phyloP scores from a whole-genome alignment of 352 stramenopile species.

The Phytophthora sojae region DNA sequence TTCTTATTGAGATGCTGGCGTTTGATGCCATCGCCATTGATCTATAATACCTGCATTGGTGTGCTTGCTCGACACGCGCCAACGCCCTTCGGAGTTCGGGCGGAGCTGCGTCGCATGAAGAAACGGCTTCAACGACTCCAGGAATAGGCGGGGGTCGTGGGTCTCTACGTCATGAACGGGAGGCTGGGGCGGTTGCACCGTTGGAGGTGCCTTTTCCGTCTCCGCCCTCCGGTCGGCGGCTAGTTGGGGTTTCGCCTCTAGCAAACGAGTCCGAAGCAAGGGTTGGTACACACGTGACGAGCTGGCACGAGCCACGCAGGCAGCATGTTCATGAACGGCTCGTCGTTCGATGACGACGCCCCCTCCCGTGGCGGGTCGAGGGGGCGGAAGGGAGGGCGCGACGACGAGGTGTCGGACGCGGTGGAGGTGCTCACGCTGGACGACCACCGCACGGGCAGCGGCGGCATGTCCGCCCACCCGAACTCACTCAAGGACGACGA shows the following conservation, averaged over 20 bases:
- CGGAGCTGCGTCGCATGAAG: not conserved
- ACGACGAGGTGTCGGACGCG: conserved; percentile 60
- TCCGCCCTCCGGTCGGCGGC: not conserved
- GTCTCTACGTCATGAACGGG: not conserved
- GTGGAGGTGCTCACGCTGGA: conserved; percentile 74
- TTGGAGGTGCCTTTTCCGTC: conserved; percentile 7
- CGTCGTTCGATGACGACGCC: conserved; percentile 75
- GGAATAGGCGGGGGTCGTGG: not conserved
- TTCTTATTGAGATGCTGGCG: no score
- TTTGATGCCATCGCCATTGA: not conserved
- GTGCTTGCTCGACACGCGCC: not conserved
- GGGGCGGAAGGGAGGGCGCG: conserved; percentile 32
- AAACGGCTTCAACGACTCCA: conserved; percentile 6
- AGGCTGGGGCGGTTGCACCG: conserved; percentile 19
- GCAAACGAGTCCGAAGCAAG: conserved; percentile 19
- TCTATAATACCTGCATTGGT: not conserved
- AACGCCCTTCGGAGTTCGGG: not conserved
- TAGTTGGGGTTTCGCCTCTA: conserved; percentile 38
- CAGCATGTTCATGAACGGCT: conserved; percentile 88
- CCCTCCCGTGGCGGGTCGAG: conserved; percentile 23
- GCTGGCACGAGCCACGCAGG: conserved; percentile 6
- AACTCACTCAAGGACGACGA: conserved; percentile 87
- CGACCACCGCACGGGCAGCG: conserved; percentile 46
- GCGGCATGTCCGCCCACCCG: conserved; percentile 53
- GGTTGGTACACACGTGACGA: not conserved